A percentile compares a stretch with the other conserved stretches of the same genome.
These are phyloP conservation scores for Candida dajiaensis DNA, from an alignment of 805 yeast species.

Conservation along the genomic window DNA sequence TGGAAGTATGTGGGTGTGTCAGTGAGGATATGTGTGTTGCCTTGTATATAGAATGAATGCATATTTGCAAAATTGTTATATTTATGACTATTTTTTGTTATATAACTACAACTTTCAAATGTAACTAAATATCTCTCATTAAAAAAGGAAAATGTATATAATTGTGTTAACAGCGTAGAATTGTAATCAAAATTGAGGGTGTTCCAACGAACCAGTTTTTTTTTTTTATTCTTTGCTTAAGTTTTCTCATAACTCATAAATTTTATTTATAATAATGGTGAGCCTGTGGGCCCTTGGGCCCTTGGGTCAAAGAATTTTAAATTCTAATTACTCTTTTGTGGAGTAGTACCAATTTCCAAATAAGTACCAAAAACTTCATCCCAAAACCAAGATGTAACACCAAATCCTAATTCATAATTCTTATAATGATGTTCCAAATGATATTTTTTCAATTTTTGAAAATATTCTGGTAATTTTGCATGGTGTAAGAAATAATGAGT, in stretches of 20 bases:
- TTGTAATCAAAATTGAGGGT: neutral
- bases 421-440: constrained; percentile 98
- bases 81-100: no score
- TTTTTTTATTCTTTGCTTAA: no score
- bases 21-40: no score
- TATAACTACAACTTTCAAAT: neutral
- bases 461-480: constrained; percentile 65
- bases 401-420: constrained; percentile 94
- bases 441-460: constrained; percentile 77
- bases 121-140: no score
- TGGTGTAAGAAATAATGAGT: constrained; percentile 96
- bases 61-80: no score
- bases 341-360: constrained; percentile 33
- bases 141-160: no score
- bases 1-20: no score
- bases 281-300: no score
- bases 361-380: constrained; percentile 86
- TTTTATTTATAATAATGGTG: neutral
- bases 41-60: neutral
- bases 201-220: no score
- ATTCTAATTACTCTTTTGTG: constrained; percentile 11
- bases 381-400: constrained; percentile 94
- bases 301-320: no score
- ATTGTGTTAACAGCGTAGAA: neutral
- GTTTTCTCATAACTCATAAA: neutral